Conservation (phyloP, 768 basidiomycete species). For the Psilocybe sp. region DNA sequence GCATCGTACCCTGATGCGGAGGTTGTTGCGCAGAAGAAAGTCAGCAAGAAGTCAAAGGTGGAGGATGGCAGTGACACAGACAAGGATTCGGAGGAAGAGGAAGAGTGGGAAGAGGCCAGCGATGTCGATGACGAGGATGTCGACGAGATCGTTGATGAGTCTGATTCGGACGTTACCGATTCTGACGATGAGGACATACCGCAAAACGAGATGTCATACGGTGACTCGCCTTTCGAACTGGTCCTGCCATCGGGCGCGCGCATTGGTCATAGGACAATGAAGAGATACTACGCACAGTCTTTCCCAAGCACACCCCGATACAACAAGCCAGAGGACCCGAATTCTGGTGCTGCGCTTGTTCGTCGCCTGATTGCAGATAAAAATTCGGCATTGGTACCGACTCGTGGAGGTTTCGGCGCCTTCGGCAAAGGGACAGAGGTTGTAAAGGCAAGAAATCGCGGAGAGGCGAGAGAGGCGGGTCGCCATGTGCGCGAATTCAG, state of each 20-base stretch:
- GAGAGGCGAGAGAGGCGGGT: constrained; percentile 91
- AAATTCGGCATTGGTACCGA: constrained; percentile 80
- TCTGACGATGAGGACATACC: constrained; percentile 37
- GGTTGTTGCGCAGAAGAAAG: constrained; percentile 35
- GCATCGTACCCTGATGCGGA: constrained; percentile 65
- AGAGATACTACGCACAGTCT: constrained; percentile 83
- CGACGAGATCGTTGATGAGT: constrained; percentile 36
- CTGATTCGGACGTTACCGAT: constrained; percentile 17
- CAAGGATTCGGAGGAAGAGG: constrained; percentile 43
- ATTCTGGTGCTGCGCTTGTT: constrained; percentile 74
- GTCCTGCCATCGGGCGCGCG: constrained; percentile 90
- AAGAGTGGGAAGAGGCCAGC: constrained; percentile 43
- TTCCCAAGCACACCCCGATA: constrained; percentile 46
- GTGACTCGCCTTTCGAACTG: constrained; percentile 82
- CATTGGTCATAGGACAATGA: constrained; percentile 88
- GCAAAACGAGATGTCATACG: constrained; percentile 63
- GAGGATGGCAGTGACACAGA: constrained; percentile 38
- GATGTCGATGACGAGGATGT: constrained; percentile 41
- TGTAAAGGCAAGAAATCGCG: constrained; percentile 88
- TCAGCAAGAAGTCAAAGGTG: constrained; percentile 19
- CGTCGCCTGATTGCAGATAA: constrained; percentile 78
- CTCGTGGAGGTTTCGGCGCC: constrained; percentile 83
- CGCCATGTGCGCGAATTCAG: constrained; percentile 81
- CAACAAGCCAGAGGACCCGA: constrained; percentile 54
- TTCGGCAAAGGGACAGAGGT: constrained; percentile 80